phyloP scores from a whole-genome alignment of 2,329 filamentous ascomycete species.

The Hymenoscyphus albidus region DNA sequence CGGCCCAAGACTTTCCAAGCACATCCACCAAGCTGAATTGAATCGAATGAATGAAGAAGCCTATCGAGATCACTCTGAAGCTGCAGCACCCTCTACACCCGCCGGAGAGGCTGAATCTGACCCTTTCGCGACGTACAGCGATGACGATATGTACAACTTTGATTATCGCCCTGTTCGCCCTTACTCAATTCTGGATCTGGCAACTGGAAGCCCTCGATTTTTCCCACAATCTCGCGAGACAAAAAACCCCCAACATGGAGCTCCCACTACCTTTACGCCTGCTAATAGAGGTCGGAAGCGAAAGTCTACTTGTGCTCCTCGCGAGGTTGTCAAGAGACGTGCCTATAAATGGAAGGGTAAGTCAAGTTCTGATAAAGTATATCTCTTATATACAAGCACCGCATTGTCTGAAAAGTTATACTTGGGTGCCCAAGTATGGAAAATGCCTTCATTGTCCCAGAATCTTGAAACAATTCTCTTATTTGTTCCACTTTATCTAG shows the following conservation, averaged over 20 bases:
- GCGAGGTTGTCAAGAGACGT: neutral
- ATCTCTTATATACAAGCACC: neutral
- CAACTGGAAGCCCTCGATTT: neutral
- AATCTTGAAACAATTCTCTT: neutral
- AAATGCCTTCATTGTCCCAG: neutral
- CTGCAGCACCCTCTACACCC: too few species aligned
- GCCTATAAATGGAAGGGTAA: neutral
- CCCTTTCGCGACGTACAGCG: neutral
- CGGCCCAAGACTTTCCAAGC: neutral
- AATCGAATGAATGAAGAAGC: neutral
- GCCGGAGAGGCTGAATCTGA: neutral
- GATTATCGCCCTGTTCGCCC: neutral
- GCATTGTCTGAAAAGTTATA: neutral
- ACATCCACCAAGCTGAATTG: neutral
- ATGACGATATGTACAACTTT: neutral
- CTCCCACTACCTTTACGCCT: neutral
- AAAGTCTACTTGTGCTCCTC: slow-evolving; percentile 1
- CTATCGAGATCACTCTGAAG: neutral
- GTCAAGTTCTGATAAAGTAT: neutral
- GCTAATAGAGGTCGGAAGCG: neutral
- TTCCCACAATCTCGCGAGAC: neutral
- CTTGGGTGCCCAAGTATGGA: too few species aligned
- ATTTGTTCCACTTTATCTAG: neutral
- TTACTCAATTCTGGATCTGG: neutral
- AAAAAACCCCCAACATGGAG: neutral